These are phyloP conservation scores for Sclerotinia trifoliorum DNA, from an alignment of 2,329 filamentous ascomycete genomes.

Conservation along the genomic window DNA sequence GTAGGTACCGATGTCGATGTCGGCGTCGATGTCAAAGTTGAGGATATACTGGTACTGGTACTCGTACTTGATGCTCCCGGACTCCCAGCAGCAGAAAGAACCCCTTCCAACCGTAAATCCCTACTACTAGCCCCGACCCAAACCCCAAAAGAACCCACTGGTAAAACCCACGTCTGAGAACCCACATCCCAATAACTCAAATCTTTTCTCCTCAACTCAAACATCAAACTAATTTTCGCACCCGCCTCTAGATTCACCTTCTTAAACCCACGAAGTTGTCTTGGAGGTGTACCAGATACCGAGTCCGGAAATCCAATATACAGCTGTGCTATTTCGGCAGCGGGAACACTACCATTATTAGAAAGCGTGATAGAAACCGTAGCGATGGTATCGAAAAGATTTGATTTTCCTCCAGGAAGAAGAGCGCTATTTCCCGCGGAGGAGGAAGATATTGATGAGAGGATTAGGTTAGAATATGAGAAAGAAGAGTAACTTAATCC, in stretches of 20 bases:
- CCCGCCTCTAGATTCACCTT: constrained; percentile 53
- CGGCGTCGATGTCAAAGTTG: too few species aligned
- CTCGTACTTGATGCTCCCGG: too few species aligned
- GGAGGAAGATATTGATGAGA: constrained; percentile 24
- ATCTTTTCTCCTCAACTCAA: constrained; percentile 45
- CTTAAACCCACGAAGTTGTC: constrained; percentile 63
- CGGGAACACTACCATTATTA: background rate
- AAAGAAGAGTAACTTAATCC: constrained; percentile 59
- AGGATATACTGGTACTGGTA: background rate
- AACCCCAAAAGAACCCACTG: constrained; percentile 28
- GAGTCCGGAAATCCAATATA: constrained; percentile 40
- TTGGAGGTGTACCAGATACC: constrained; percentile 46
- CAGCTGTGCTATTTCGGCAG: background rate
- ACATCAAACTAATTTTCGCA: constrained; percentile 46
- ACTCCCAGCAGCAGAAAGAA: background rate
- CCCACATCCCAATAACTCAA: constrained; percentile 63
- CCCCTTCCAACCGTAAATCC: constrained; percentile 33
- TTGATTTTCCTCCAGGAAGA: background rate
- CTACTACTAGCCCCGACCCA: constrained; percentile 34
- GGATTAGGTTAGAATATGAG: constrained; percentile 32
- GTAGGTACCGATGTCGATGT: too few species aligned
- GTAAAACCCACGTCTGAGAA: constrained; percentile 56
- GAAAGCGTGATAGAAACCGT: background rate
- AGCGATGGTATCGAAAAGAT: background rate
- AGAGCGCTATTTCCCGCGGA: constrained; percentile 12